Evolutionary conservation across 2,329 filamentous ascomycete genomes (phyloP).

Genomic region (Saccharata proteae): DNA sequence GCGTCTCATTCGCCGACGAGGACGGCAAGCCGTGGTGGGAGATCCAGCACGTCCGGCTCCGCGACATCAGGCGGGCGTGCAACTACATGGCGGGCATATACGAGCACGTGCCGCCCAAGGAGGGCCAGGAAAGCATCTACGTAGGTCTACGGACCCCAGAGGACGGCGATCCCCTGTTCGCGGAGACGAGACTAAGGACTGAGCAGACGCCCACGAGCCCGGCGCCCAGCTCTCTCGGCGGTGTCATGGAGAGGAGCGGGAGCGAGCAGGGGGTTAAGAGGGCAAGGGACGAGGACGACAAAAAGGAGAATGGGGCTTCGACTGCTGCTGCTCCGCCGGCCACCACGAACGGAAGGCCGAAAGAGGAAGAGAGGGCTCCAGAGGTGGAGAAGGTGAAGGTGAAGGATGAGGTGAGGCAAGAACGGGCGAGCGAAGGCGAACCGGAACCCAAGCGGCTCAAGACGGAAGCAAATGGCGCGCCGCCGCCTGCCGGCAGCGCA

Average conservation of each 20-base stretch:
- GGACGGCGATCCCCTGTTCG: conserved; percentile 19
- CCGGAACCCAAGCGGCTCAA: conserved; percentile 9
- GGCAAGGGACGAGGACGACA: conserved; percentile 10
- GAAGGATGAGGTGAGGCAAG: conserved; percentile 5
- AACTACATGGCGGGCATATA: conserved; percentile 55
- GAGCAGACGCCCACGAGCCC: conserved; percentile 14
- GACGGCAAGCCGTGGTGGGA: conserved; percentile 81
- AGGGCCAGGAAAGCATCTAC: conserved; percentile 34
- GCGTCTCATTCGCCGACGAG: conserved; percentile 59
- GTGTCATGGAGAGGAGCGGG: conserved; percentile 13
- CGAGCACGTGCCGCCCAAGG: conserved; percentile 27
- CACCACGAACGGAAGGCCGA: background rate
- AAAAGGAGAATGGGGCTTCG: conserved; percentile 11
- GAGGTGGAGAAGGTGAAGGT: conserved; percentile 4
- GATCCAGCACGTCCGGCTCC: conserved; percentile 57
- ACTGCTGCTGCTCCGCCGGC: background rate
- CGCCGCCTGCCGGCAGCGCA: conserved; percentile 3
- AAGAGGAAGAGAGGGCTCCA: background rate
- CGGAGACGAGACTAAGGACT: conserved; percentile 18
- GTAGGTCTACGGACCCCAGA: conserved; percentile 30
- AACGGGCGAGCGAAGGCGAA: conserved; percentile 2
- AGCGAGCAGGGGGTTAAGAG: conserved; percentile 17
- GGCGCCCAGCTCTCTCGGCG: conserved; percentile 10
- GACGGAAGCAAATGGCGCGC: conserved; percentile 15
- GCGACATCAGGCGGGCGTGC: conserved; percentile 60